These are phyloP conservation scores for Aspergillus ochraceus DNA, from an alignment of 2,329 filamentous ascomycete species.

Conservation along the genomic window DNA sequence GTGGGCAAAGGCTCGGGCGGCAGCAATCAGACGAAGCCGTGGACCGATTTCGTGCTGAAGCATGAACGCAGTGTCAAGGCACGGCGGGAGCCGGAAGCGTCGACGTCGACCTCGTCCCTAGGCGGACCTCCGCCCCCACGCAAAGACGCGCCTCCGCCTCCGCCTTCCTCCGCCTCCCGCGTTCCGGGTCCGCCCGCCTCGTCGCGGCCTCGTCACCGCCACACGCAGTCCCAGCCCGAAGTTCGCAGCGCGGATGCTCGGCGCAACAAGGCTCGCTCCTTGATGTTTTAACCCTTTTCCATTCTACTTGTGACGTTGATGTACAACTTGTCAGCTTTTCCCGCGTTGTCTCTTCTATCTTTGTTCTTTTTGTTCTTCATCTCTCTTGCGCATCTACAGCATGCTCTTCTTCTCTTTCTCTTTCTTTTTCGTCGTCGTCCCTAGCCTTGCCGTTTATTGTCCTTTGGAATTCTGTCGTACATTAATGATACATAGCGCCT, in stretches of 20 bases:
- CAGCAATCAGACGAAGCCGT: slow-evolving; percentile 52
- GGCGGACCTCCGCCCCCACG: slow-evolving; percentile 10
- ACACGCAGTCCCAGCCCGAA: slow-evolving; percentile 43
- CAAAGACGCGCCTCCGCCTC: slow-evolving; percentile 19
- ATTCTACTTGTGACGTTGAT: slow-evolving; percentile 12
- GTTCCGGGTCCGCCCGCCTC: slow-evolving; percentile 30
- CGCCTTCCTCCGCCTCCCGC: slow-evolving; percentile 19
- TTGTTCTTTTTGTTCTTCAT: not conserved
- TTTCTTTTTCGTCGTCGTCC: not conserved
- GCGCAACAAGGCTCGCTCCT: slow-evolving; percentile 42
- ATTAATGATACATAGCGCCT: slow-evolving; percentile 27
- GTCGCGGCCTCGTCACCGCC: slow-evolving; percentile 38
- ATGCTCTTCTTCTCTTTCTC: not conserved
- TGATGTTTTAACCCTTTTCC: slow-evolving; percentile 37
- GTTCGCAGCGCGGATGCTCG: slow-evolving; percentile 36
- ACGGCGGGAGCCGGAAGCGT: slow-evolving; percentile 31
- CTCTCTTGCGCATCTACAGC: not conserved
- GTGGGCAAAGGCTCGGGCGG: slow-evolving; percentile 56
- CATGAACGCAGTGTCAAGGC: slow-evolving; percentile 42
- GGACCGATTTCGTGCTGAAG: slow-evolving; percentile 62
- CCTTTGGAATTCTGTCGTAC: slow-evolving; percentile 14
- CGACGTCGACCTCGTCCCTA: slow-evolving; percentile 14
- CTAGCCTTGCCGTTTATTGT: not conserved
- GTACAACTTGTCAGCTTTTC: slow-evolving; percentile 12
- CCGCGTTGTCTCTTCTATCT: slow-evolving; percentile 2